Evolutionary conservation across 192 early-diverging fungal species (phyloP), one percentile per base, ranked within the genome.

Genomic region (Coemansia sp.): DNA sequence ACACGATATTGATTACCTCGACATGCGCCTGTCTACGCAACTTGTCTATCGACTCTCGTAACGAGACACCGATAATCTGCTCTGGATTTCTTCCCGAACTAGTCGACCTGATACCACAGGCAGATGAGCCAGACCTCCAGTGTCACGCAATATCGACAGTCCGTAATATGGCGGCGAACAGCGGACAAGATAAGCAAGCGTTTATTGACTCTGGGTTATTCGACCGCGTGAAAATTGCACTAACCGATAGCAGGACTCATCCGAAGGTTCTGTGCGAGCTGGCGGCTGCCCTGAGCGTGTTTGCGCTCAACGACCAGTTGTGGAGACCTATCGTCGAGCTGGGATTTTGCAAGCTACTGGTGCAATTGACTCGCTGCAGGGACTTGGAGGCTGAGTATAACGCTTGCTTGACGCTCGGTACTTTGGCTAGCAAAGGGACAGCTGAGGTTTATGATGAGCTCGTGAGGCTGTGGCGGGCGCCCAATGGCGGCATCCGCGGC

Each of bases 11-110:
- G 44, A 81, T 93, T 54, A 88, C 88, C 9, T 76, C 93, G 2
- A 92, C 95, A 0, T 91, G 93, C 0, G 93, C 95, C 2, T 95
- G 94, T 60, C 87, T 96, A 62, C 91, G 95, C 68, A 96, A 96
- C 75, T 88, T 96, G 57, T 94, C 94, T 27, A 95, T 96, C 41
- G 91, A 93, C 65, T 82, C 90, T n/a, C 76, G 81, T 42, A 95
- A 94, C 74, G 94, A 95, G 70, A 85, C 87, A 11, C 91, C 93
- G 27, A 93, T 94, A 54, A 89, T 95, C n/a, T 87, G 87, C 43
- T 90, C 90, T 33, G 90, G 89, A 18, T 90, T 95, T 64, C 73
- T 95, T 64, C 84, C 91, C 2, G 71, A 76, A 12, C 64, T 78
- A 40, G 47, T 70, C 1, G 71, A 68, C 24, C 67, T 81, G 13